Evolutionary conservation across 208 protist species (phyloP).

Genomic region (Leishmania tarentolae): DNA sequence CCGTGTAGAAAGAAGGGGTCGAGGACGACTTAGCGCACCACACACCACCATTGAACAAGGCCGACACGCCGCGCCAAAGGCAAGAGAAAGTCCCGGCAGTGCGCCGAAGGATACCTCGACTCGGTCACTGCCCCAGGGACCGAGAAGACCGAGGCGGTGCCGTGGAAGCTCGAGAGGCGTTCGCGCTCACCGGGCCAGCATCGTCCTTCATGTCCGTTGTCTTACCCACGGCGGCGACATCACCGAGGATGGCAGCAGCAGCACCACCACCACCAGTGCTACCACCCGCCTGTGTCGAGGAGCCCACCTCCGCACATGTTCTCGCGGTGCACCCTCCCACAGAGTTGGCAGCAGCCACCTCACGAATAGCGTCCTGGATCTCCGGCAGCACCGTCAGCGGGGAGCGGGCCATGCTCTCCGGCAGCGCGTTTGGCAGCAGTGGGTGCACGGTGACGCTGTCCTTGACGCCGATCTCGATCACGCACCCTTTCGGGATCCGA

Average conservation of each 20-base stretch:
- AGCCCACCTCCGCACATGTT: background rate
- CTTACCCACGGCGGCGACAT: background rate
- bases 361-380: constrained; percentile 28
- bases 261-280: background rate
- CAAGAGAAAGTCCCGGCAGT: background rate
- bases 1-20: background rate
- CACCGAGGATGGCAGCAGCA: background rate
- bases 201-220: background rate
- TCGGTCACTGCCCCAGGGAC: background rate
- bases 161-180: background rate
- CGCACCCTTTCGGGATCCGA: constrained; percentile 60
- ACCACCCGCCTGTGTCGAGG: background rate
- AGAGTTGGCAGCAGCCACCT: constrained; percentile 7
- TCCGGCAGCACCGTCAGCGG: constrained; percentile 27
- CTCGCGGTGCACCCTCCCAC: background rate
- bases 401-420: constrained; percentile 27
- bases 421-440: constrained; percentile 44
- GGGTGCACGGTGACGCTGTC: constrained; percentile 75
- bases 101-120: background rate
- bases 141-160: background rate
- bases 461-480: constrained; percentile 83
- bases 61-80: too few relatives aligned
- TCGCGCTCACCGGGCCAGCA: background rate
- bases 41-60: background rate
- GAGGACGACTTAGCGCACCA: background rate